Evolutionary conservation across 2,329 filamentous ascomycete species (phyloP).

Genomic region (Fusarium nisikadoi): DNA sequence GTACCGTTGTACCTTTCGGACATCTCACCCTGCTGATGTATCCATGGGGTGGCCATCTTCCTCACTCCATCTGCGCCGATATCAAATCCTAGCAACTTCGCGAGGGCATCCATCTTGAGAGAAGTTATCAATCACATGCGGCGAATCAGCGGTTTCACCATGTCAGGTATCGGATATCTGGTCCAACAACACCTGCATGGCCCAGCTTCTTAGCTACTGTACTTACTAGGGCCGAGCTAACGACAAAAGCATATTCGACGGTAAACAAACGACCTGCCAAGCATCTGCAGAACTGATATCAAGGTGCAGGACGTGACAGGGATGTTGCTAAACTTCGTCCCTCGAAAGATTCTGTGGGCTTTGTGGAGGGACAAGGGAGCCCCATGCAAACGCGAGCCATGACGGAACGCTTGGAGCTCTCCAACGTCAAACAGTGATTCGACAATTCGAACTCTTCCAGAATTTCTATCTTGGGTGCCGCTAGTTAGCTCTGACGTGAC

Average conservation of each 20-base stretch:
- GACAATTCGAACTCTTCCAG: slow-evolving; percentile 48
- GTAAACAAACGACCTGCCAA: slow-evolving; percentile 27
- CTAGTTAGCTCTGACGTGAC: slow-evolving; percentile 44
- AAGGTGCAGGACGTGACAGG: slow-evolving; percentile 26
- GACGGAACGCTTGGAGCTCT: slow-evolving; percentile 36
- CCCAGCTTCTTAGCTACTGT: background rate
- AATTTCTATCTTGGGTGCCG: slow-evolving; percentile 39
- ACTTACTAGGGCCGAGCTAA: slow-evolving; percentile 11
- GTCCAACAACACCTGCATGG: background rate
- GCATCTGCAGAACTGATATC: slow-evolving; percentile 30
- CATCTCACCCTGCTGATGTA: slow-evolving; percentile 6
- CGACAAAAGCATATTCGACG: background rate
- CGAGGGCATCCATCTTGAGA: background rate
- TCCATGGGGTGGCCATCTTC: slow-evolving; percentile 18
- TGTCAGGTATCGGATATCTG: background rate
- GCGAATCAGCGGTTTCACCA: background rate
- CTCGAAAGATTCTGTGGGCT: slow-evolving; percentile 35
- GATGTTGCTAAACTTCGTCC: slow-evolving; percentile 14
- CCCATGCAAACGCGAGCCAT: slow-evolving; percentile 28
- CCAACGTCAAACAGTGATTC: slow-evolving; percentile 38
- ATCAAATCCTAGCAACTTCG: slow-evolving; percentile 1
- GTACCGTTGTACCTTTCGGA: slow-evolving; percentile 30
- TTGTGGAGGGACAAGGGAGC: slow-evolving; percentile 38
- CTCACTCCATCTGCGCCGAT: slow-evolving; percentile 11
- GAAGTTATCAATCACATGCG: slow-evolving; percentile 1